phyloP scores from a whole-genome alignment of 139 green algal genomes.

The Pleodorina starrii region DNA sequence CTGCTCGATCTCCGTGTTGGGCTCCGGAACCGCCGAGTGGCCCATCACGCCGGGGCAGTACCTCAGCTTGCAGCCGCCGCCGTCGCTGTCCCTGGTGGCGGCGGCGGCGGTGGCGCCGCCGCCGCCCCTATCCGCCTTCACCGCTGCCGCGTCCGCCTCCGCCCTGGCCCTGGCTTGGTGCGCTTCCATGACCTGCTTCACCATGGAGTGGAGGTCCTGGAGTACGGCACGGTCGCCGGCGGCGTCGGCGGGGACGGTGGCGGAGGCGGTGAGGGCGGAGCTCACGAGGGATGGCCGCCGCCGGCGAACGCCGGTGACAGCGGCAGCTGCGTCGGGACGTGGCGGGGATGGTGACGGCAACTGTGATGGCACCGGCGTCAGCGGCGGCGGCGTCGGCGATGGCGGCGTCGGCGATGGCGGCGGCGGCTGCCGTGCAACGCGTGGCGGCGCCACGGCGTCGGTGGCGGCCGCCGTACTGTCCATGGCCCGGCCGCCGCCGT shows the following conservation, averaged over 20 bases:
- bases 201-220: constrained; percentile 39
- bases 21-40: constrained; percentile 8
- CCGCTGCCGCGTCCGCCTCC: background rate
- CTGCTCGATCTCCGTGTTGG: background rate
- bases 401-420: background rate
- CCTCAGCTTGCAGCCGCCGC: background rate
- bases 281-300: background rate
- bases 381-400: background rate
- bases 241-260: background rate
- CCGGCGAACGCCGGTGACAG: background rate
- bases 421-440: too few species aligned
- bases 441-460: background rate
- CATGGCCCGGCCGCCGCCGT: too few species aligned
- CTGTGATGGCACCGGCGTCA: background rate
- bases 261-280: constrained; percentile 19
- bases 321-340: background rate
- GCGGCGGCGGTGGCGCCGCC: too few species aligned
- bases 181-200: constrained; percentile 20
- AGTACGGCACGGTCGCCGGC: constrained; percentile 12
- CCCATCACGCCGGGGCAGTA: constrained; percentile 11
- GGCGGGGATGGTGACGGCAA: background rate
- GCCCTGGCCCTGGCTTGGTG: background rate
- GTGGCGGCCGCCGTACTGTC: too few species aligned
- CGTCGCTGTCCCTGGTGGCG: too few species aligned
- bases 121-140: too few species aligned